These are phyloP conservation scores for Chrysopogon serrulatus DNA, from an alignment of 176 grass and related monocot species.

Conservation along the genomic window DNA sequence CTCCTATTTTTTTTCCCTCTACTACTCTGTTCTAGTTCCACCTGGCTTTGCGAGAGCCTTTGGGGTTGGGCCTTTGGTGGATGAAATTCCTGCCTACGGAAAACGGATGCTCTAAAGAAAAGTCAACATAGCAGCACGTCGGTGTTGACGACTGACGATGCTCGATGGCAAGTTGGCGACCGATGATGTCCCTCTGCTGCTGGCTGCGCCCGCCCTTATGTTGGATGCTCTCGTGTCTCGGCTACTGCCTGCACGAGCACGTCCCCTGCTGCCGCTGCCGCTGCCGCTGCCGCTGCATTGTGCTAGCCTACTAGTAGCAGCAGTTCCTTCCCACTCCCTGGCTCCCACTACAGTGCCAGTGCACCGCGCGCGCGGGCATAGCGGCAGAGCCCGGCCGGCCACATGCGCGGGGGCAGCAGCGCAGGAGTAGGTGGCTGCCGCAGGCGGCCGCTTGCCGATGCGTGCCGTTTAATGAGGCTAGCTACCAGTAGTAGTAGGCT, in stretches of 20 bases:
- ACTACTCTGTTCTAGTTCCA: too few species aligned
- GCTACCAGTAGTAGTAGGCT: not conserved
- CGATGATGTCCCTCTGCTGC: not conserved
- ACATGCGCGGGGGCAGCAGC: conserved; percentile 19
- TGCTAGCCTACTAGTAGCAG: not conserved
- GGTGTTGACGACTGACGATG: not conserved
- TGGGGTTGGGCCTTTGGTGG: too few species aligned
- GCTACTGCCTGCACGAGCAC: not conserved
- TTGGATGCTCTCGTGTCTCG: conserved; percentile 1
- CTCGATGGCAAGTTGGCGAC: not conserved
- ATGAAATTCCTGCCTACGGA: too few species aligned
- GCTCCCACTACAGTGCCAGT: not conserved
- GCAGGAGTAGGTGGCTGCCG: not conserved
- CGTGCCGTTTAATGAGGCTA: not conserved
- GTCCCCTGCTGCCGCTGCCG: not conserved
- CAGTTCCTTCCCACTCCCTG: not conserved
- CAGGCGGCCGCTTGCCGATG: not conserved
- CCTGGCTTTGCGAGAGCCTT: too few species aligned
- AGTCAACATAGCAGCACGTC: not conserved
- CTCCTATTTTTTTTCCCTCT: too few species aligned
- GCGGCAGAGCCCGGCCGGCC: conserved; percentile 35
- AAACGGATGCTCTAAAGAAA: not conserved
- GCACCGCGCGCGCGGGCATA: not conserved
- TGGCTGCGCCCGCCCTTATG: too few species aligned
- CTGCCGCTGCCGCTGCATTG: not conserved